Base-by-base conservation (phyloP, 257 asterid genomes). In the Primulina huaijiensis region DNA sequence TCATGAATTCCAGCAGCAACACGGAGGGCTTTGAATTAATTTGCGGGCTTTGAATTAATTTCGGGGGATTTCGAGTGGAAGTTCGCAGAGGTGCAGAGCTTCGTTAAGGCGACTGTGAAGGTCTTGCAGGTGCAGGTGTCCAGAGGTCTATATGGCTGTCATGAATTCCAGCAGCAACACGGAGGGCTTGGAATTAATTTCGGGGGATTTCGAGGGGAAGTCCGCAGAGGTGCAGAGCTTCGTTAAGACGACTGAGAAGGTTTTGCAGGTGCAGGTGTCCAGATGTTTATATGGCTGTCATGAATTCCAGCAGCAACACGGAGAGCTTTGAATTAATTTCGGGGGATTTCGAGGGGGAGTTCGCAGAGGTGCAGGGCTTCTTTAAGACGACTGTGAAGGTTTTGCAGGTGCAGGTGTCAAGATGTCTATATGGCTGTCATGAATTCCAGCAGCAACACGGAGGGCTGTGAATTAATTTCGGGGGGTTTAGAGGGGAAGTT, bases 41-140 rank as follows among this genome's bases (percentile, higher is more conserved):
- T 59, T 82, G n/a, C n/a, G 9, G 83, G 81, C 16, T 43, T 83
- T 30, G 68, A 84, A 8, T 72, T 72, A 4, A 76, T 88, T 59
- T 82, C 90, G 5, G 86, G 85, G 74, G 88, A 82, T 82, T 77
- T 78, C 2, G 86, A 87, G 1, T 92, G 92, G 35, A 89, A 80
- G 66, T 40, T 87, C 23, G 81, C 86, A 1, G 87, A 87, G 69
- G 71, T 88, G 74, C 89, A 86, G 80, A 78, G 71, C 78, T 84
- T 82, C 64, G 83, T 89, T 60, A 83, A 77, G 38, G 86, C 72
- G 64, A 78, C 92, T 1, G 62, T 82, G 67, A 86, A 85, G 75
- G 90, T 89, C 74, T 78, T 89, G 92, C 97, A 90, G 75, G 88
- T 92, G 35, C 98, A 92, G 81, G 87, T 92, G 68, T n/a, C n/a